Base-by-base conservation (phyloP, 73 alveolate species). In the Paramecium tetraurelia region DNA sequence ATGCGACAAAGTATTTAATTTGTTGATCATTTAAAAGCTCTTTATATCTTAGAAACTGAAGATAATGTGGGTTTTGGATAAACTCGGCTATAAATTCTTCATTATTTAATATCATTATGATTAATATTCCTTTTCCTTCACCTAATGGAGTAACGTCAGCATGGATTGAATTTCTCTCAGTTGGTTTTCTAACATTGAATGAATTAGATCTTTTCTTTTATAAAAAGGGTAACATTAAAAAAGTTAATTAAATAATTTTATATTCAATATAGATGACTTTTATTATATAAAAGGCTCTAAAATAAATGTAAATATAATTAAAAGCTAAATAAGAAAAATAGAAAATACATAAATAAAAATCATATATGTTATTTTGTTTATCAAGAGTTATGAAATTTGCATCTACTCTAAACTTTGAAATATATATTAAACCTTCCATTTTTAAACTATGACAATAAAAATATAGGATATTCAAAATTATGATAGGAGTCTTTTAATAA, bases 151-250 rank as follows among this genome's bases (percentile, higher is more conserved):
- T 11, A 27, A 63, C 50, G 29, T 63, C 84, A 63, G 84, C 84
- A 63, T 63, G 41, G 14, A 63, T 63, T 18, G 69, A 53, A 33
- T 63, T 27, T 27, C 84, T 63, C 4, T 63, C 84, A 12, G 50
- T 63, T 33, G 7, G 24, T 63, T 63, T 63, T 63, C 84, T 63
- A 3, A 63, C 84, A 63, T 63, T 63, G 16, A 63, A 63, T 63
- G 84, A 63, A 63, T 63, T 63, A 3, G 84, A 63, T 63, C 84
- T 63, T 41, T 63, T 48, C 27, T 63, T 63, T 63, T 63, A 63
- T 63, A 63, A 63, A 22, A 1, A 22, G 5, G 84, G 84, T 27
- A 63, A 27, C 84, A 63, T 63, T 53, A 53, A 53, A 18, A n/a
- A 53, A 3, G 31, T 53, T n/a, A n/a, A 53, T 53, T 53, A 53